These are phyloP conservation scores for Orbilia oligospora DNA, from an alignment of 2,329 filamentous ascomycete species.

Conservation along the genomic window DNA sequence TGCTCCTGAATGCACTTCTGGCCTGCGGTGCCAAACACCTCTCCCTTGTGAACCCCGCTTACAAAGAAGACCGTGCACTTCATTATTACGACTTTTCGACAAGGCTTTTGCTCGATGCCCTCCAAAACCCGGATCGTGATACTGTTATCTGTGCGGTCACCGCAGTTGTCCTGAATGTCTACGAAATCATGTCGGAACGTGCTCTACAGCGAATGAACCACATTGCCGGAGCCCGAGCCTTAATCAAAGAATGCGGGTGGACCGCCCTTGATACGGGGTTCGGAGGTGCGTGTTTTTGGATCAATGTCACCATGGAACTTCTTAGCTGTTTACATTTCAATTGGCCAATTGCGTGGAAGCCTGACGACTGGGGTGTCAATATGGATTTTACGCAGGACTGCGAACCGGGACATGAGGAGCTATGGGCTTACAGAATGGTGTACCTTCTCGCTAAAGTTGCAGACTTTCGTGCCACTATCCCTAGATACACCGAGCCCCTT, in stretches of 20 bases:
- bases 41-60: conserved; percentile 78
- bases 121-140: conserved; percentile 88
- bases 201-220: conserved; percentile 88
- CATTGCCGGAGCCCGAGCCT: conserved; percentile 83
- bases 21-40: conserved; percentile 90
- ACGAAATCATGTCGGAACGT: conserved; percentile 90
- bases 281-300: conserved; percentile 91
- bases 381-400: conserved; percentile 77
- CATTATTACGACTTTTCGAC: conserved; percentile 90
- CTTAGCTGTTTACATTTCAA: conserved; percentile 88
- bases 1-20: conserved; percentile 89
- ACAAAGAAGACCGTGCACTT: conserved; percentile 81
- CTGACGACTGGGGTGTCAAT: conserved; percentile 89
- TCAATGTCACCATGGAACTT: conserved; percentile 92
- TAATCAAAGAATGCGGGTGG: conserved; percentile 93
- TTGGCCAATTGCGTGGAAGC: conserved; percentile 89
- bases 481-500: conserved; percentile 64
- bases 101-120: conserved; percentile 79
- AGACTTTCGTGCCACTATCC: conserved; percentile 82
- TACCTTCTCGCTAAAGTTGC: conserved; percentile 89
- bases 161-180: conserved; percentile 89
- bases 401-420: conserved; percentile 76
- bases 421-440: conserved; percentile 90
- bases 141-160: conserved; percentile 87
- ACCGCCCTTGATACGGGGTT: conserved; percentile 83